Base-by-base conservation (phyloP, 148 eudicot genomes). In the Rhododendron griersonianum region DNA sequence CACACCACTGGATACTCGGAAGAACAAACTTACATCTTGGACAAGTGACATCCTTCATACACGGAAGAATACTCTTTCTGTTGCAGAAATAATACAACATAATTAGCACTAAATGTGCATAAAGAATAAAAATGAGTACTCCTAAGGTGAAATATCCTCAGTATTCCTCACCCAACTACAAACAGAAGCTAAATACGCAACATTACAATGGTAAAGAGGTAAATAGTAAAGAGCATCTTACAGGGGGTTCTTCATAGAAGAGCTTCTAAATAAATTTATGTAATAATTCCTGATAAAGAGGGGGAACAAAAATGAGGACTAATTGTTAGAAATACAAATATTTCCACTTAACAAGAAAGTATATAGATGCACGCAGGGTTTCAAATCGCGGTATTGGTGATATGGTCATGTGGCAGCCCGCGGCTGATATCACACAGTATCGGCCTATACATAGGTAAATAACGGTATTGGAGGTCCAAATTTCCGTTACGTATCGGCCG, bases 241-340 rank as follows among this genome's bases (percentile, higher is more conserved):
- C 98, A 91, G 85, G 84, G 85, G 59, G 80, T 67, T 85, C 51
- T 83, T 88, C 33, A 84, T 63, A 19, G 92, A 87, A 85, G 94
- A 91, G 93, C 95, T 91, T 89, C 90, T 91, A 89, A 81, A 94
- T 87, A 94, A 90, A 91, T 94, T 94, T 82, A 93, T 35, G 83
- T 91, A 89, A 44, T 86, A 63, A 81, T 94, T 93, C 94, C 98
- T 93, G 81, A 76, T 28, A 76, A 81, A 21, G 44, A 21, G 75
- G 18, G 7, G 45, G 81, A 21, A 59, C 35, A 83, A 37, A 59
- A 19, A 23, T 11, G 81, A 53, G 44, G 5, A 44, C 7, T 3
- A 84, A 7, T 2, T 55, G 39, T 63, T 23, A 45, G 21, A 23
- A 39, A 5, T 13, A 44, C 8, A 41, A 77, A 67, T 25, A 41